Evolutionary conservation across 164 flowering plant genomes (phyloP), one percentile per base, ranked within the genome.

Genomic region (Chimonanthus praecox): DNA sequence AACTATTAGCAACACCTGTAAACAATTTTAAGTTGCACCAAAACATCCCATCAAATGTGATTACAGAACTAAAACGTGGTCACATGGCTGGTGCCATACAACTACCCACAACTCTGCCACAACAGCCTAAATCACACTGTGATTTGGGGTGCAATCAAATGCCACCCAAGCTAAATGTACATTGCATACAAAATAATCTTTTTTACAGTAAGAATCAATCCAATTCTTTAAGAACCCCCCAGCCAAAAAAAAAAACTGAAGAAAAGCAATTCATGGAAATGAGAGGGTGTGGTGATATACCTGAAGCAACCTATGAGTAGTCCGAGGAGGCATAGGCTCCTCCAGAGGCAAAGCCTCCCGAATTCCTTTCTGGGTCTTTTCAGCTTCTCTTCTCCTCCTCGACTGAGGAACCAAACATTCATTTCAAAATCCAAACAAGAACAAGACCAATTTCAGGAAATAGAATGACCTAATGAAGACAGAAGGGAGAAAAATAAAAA

Each of bases 251-350:
- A 33, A 33, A 33, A 33, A 1, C 1, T 33, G 33, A 33, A 33
- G 33, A 33, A 33, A 33, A 33, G 33, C 33, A 33, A 33, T 33
- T 1, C 13, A 49, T 18, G 16, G 18, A 68, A 48, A 65, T 6
- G n/a, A 73, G 18, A 33, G 18, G 9, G 16, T 15, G 15, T 20
- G 20, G 4, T 8, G 70, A 58, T 58, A 51, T 11, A 90, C 98
- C 95, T 92, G 92, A 83, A 92, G 95, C 82, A 92, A 81, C 79
- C 80, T 87, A 79, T 91, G 95, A 64, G 95, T 94, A 9, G 89
- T 83, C 47, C 97, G 77, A 18, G 83, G 84, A 0, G 80, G 84
- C 79, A 79, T 82, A 60, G 84, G 76, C 48, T 83, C 88, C 78
- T 82, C 85, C 3, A 64, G 47, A 0, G 74, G 47, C 21, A 18